phyloP scores from a whole-genome alignment of 2,329 filamentous ascomycete genomes.

The Diaporthe ilicicola region DNA sequence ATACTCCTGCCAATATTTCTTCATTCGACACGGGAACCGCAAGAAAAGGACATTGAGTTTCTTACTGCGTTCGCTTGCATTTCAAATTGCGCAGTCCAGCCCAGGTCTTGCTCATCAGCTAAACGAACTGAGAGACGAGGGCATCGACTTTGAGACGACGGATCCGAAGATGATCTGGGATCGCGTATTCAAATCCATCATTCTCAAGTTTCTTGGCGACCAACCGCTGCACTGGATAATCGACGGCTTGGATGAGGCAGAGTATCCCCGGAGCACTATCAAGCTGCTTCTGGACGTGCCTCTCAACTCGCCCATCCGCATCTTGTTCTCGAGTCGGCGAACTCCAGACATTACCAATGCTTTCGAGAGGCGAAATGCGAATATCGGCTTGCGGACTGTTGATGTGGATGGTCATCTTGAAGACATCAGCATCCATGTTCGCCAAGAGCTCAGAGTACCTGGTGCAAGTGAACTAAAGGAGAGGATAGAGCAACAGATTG shows the following conservation, averaged over 20 bases:
- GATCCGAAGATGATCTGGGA: constrained; percentile 4
- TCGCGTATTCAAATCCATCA: not conserved
- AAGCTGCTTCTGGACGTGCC: not conserved
- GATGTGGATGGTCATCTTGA: not conserved
- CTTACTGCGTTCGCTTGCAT: not conserved
- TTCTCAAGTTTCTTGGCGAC: not conserved
- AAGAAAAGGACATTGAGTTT: constrained; percentile 31
- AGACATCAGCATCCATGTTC: not conserved
- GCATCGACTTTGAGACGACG: not conserved
- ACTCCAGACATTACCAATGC: not conserved
- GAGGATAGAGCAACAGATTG: not conserved
- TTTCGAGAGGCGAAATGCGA: not conserved
- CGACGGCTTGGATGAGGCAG: constrained; percentile 1
- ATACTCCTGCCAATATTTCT: constrained; percentile 38
- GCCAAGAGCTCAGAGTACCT: not conserved
- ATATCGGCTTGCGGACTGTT: not conserved
- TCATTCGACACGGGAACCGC: constrained; percentile 36
- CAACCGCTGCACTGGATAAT: constrained; percentile 3
- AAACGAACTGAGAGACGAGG: not conserved
- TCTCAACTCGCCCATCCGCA: not conserved
- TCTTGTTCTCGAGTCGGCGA: not conserved
- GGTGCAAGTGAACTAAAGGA: not conserved
- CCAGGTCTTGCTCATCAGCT: not conserved
- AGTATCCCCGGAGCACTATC: not conserved
- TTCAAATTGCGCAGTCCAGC: not conserved